phyloP scores from a whole-genome alignment of 768 basidiomycete genomes.

The Phaeotremella fagi region DNA sequence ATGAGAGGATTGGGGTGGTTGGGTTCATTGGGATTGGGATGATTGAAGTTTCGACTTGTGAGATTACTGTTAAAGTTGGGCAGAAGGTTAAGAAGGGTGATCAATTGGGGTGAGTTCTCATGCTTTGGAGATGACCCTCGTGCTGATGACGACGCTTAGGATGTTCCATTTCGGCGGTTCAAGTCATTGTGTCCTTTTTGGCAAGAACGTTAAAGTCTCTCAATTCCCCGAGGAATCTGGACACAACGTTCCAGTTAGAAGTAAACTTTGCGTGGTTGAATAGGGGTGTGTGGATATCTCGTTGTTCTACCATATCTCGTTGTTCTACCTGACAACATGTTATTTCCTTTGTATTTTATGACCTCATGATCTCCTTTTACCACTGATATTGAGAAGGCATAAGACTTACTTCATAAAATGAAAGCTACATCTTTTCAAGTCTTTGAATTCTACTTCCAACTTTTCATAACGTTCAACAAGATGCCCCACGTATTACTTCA shows the following conservation, averaged over 20 bases:
- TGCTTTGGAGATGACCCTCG: not conserved
- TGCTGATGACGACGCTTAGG: too few relatives aligned
- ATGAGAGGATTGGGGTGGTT: constrained; percentile 57
- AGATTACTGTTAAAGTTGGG: constrained; percentile 53
- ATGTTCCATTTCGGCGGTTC: constrained; percentile 63
- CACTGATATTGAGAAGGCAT: too few relatives aligned
- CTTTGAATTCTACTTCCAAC: too few relatives aligned
- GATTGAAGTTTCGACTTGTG: constrained; percentile 62
- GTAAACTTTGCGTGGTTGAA: constrained; percentile 40
- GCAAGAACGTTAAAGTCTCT: constrained; percentile 47
- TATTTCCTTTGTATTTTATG: too few relatives aligned
- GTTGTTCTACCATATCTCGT: too few relatives aligned
- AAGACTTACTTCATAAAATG: too few relatives aligned
- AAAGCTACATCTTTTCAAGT: too few relatives aligned
- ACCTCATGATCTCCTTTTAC: too few relatives aligned
- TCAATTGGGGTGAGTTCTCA: constrained; percentile 51
- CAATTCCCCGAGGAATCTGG: constrained; percentile 41
- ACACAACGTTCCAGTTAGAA: constrained; percentile 47
- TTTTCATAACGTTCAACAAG: too few relatives aligned
- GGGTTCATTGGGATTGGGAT: constrained; percentile 61
- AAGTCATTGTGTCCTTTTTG: constrained; percentile 54
- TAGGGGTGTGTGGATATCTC: too few relatives aligned
- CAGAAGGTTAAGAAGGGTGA: constrained; percentile 56
- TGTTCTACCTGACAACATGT: too few relatives aligned
- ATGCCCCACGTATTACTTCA: too few relatives aligned